Percentiles rank a stretch among this genome's conserved stretches.
Conservation (phyloP, 139 green algal genomes). For the Closterium sp. region DNA sequence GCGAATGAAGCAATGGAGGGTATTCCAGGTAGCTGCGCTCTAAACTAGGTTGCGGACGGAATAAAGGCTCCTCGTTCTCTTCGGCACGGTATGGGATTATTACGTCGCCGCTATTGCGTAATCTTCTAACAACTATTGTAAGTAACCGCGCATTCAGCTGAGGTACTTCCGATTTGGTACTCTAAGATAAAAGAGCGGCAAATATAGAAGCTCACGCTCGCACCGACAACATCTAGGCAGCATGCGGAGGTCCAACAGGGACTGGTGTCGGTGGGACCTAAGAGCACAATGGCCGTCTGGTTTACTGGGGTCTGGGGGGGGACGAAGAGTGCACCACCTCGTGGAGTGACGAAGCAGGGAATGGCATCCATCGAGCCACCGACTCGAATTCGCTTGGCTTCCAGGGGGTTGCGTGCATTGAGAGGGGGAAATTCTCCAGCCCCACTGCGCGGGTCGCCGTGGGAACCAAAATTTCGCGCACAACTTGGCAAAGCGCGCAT, state of each 20-base stretch:
- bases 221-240: neutral
- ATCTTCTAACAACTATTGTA: neutral
- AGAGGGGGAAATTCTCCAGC: neutral
- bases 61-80: neutral
- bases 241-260: neutral
- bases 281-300: neutral
- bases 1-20: neutral
- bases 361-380: too few species aligned
- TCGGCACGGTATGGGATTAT: neutral
- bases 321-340: too few species aligned
- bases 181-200: neutral
- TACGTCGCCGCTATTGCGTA: too few species aligned
- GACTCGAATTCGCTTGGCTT: too few species aligned
- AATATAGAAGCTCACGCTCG: neutral
- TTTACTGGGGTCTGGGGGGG: too few species aligned
- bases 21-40: neutral
- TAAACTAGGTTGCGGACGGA: neutral
- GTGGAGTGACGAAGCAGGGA: too few species aligned
- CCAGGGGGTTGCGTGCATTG: neutral
- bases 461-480: neutral
- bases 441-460: neutral
- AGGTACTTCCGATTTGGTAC: neutral
- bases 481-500: neutral
- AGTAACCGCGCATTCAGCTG: neutral
- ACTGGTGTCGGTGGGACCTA: neutral